Conservation (phyloP, 1,139 yeast genomes). For the Geotrichum macrosporum region DNA sequence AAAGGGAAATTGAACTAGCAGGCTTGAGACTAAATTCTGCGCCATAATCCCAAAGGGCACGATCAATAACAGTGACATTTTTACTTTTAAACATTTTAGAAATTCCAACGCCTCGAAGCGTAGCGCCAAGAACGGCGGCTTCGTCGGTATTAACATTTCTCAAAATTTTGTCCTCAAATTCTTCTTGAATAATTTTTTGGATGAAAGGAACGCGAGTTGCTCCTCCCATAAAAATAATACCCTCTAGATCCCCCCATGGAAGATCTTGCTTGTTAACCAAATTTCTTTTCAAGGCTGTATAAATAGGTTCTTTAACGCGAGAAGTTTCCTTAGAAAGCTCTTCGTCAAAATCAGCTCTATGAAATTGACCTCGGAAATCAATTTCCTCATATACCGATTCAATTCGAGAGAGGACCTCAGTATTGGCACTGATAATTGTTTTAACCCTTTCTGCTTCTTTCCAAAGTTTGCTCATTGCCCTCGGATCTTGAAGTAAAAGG, state of each 20-base stretch:
- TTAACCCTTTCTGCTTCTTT: constrained; percentile 88
- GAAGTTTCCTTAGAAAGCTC: constrained; percentile 44
- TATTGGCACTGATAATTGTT: constrained; percentile 77
- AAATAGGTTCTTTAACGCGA: constrained; percentile 53
- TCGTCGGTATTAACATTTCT: constrained; percentile 95
- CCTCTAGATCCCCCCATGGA: constrained; percentile 46
- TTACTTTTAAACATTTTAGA: constrained; percentile 59
- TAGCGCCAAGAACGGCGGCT: constrained; percentile 85
- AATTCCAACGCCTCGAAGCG: constrained; percentile 69
- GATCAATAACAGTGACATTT: constrained; percentile 59
- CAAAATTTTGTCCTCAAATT: constrained; percentile 46
- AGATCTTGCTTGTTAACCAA: constrained; percentile 30
- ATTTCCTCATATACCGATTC: constrained; percentile 60
- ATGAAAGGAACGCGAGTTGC: constrained; percentile 87
- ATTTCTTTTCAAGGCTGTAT: constrained; percentile 45
- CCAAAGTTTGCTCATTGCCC: constrained; percentile 63
- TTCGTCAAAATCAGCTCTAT: constrained; percentile 76
- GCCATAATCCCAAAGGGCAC: constrained; percentile 41
- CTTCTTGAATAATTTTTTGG: constrained; percentile 51
- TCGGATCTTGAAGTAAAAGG: constrained; percentile 47
- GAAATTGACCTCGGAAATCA: constrained; percentile 63
- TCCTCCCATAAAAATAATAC: constrained; percentile 86
- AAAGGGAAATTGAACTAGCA: constrained; percentile 25
- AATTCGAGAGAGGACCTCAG: constrained; percentile 65
- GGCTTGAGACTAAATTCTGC: constrained; percentile 29